Evolutionary conservation across 2,329 filamentous ascomycete species (phyloP).

Genomic region (Paecilomyces niveus): DNA sequence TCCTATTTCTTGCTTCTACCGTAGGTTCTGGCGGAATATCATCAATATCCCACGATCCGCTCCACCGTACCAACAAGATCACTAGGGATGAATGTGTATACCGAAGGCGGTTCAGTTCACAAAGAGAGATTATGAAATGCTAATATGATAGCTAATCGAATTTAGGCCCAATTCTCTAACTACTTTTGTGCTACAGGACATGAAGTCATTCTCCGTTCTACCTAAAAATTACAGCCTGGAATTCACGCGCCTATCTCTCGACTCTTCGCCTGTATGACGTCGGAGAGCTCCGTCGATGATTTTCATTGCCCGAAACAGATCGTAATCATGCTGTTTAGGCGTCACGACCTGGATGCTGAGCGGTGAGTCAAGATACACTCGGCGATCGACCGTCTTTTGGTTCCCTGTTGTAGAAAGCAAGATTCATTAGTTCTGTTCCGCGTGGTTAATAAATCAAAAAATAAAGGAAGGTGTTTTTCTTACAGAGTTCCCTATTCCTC

Average conservation of each 20-base stretch:
- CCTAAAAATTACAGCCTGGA: constrained; percentile 20
- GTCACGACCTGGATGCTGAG: constrained; percentile 53
- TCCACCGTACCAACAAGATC: too few relatives aligned
- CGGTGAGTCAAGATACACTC: constrained; percentile 47
- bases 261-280: constrained; percentile 6
- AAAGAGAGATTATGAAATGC: too few relatives aligned
- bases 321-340: constrained; percentile 48
- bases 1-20: too few relatives aligned
- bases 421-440: neutral
- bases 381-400: constrained; percentile 44
- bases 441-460: neutral
- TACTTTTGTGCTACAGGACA: too few relatives aligned
- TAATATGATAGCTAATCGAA: too few relatives aligned
- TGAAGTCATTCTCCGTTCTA: too few relatives aligned
- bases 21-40: too few relatives aligned
- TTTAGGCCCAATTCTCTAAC: too few relatives aligned
- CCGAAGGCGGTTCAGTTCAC: too few relatives aligned
- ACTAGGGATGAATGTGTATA: too few relatives aligned
- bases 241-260: neutral
- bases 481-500: constrained; percentile 52
- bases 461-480: constrained; percentile 12
- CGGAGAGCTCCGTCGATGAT: constrained; percentile 39
- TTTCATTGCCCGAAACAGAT: constrained; percentile 48
- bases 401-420: constrained; percentile 25
- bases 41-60: too few relatives aligned